phyloP scores from a whole-genome alignment of 495 filamentous ascomycete species.

The Cudoniella acicularis region DNA sequence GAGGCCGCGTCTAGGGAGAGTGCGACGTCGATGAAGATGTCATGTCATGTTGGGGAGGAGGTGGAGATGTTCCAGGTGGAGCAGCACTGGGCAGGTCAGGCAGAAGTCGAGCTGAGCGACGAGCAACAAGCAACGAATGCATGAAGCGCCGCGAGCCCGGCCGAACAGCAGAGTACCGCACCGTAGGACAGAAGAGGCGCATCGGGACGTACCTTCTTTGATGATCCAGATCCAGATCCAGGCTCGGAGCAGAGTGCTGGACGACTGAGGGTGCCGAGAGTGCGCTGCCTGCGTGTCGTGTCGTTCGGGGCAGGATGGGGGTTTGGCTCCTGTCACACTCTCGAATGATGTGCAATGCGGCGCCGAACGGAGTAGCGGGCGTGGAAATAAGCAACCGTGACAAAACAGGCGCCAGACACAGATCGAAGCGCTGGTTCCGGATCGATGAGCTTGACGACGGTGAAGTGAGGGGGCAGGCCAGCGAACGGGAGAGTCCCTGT shows the following conservation, averaged over 20 bases:
- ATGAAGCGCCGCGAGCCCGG: too few species aligned
- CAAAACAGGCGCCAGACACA: neutral
- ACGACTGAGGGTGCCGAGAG: slow-evolving; percentile 12
- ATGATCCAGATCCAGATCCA: slow-evolving; percentile 1
- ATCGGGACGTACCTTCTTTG: slow-evolving; percentile 12
- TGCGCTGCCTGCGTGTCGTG: slow-evolving; percentile 6
- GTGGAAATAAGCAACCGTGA: slow-evolving; percentile 11
- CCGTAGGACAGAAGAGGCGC: neutral
- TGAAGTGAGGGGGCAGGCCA: too few species aligned
- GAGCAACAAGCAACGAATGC: too few species aligned
- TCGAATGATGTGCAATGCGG: slow-evolving; percentile 1
- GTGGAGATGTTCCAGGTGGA: slow-evolving; percentile 6
- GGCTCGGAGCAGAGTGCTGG: neutral
- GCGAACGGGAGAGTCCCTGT: neutral
- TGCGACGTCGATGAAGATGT: neutral
- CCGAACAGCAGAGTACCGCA: slow-evolving; percentile 3
- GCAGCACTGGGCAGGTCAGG: too few species aligned
- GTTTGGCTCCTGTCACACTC: neutral
- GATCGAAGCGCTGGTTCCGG: neutral
- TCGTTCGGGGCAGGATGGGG: neutral
- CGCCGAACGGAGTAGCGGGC: neutral
- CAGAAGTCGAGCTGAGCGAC: too few species aligned
- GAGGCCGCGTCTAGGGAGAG: neutral
- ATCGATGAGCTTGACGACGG: too few species aligned
- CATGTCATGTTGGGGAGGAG: neutral